Conservation (phyloP, 2,329 filamentous ascomycete species). For the Verticillium longisporum region DNA sequence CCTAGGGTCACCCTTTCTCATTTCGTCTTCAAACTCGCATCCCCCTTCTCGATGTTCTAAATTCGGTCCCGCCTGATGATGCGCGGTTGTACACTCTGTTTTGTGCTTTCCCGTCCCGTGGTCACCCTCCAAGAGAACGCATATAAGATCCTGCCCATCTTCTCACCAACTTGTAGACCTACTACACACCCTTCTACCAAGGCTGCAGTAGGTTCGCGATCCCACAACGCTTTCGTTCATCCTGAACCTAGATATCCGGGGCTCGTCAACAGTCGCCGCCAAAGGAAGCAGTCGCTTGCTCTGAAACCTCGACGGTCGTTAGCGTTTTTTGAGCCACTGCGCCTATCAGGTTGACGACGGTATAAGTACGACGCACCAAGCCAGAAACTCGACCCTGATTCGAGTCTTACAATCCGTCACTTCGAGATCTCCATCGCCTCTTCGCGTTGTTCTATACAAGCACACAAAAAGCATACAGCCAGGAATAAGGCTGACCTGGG, state of each 20-base stretch:
- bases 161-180: neutral
- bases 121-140: neutral
- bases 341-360: neutral
- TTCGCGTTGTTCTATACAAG: neutral
- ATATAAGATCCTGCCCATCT: constrained; percentile 1
- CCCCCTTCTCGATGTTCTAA: neutral
- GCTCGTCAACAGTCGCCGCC: neutral
- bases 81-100: neutral
- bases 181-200: neutral
- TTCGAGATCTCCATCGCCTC: neutral
- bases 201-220: neutral
- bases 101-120: neutral
- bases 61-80: constrained; percentile 1
- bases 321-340: neutral
- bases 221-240: neutral
- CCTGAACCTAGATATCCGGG: neutral
- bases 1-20: neutral
- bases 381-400: neutral
- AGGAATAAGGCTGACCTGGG: neutral
- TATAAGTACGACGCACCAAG: neutral
- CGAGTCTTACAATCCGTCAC: neutral
- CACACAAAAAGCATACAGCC: neutral
- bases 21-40: neutral
- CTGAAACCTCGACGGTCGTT: neutral
- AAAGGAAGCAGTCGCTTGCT: neutral